Evolutionary conservation across 805 yeast species (phyloP).

Genomic region (Teunomyces stri): DNA sequence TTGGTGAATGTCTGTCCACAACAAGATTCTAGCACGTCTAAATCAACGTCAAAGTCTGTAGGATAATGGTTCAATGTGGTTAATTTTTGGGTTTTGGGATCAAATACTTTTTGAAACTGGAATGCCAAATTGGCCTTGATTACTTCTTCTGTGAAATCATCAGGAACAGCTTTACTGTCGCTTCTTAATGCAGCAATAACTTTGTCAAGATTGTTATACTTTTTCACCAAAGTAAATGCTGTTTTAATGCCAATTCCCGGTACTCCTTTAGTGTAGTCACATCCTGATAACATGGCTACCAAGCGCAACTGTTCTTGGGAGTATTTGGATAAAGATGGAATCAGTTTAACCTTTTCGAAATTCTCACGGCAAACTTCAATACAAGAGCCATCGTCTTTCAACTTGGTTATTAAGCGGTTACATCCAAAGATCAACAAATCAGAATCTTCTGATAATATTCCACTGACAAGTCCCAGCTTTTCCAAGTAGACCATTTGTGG

Average conservation of each 20-base stretch:
- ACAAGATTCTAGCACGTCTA: slow-evolving; percentile 41
- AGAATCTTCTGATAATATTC: slow-evolving; percentile 90
- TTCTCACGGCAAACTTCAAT: slow-evolving; percentile 62
- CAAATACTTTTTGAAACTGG: slow-evolving; percentile 79
- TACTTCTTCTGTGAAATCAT: slow-evolving; percentile 57
- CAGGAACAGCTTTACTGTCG: slow-evolving; percentile 63
- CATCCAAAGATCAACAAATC: slow-evolving; percentile 91
- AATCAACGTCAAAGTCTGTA: slow-evolving; percentile 35
- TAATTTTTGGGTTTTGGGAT: slow-evolving; percentile 53
- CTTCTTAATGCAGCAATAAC: slow-evolving; percentile 55
- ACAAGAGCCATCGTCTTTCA: slow-evolving; percentile 73
- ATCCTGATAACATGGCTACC: slow-evolving; percentile 89
- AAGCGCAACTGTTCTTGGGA: slow-evolving; percentile 59
- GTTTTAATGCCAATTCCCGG: slow-evolving; percentile 76
- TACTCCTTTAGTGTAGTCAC: slow-evolving; percentile 91
- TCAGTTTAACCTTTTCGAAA: slow-evolving; percentile 46
- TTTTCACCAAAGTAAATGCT: slow-evolving; percentile 61
- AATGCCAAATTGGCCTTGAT: slow-evolving; percentile 74
- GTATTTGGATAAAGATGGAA: slow-evolving; percentile 51
- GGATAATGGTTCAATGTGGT: slow-evolving; percentile 61
- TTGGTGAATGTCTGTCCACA: slow-evolving; percentile 47
- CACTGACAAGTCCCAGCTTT: slow-evolving; percentile 69
- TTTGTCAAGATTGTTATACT: slow-evolving; percentile 50
- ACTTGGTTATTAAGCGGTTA: slow-evolving; percentile 67
- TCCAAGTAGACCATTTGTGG: slow-evolving; percentile 94